These are phyloP conservation scores for Chaetomium cochliodes DNA, from an alignment of 495 filamentous ascomycete species.

Conservation along the genomic window DNA sequence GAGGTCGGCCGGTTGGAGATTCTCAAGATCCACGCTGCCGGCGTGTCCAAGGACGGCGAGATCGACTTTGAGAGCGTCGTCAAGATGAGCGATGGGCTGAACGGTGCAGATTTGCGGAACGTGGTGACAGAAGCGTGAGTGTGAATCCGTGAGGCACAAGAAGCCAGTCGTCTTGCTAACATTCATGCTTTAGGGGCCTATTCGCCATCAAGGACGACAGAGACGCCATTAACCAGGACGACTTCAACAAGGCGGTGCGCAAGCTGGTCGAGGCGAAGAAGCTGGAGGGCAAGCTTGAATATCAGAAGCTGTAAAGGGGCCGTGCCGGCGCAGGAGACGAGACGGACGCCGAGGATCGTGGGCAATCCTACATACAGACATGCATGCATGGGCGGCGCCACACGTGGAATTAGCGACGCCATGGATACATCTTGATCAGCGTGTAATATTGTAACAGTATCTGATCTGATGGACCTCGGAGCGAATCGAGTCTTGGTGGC, in stretches of 20 bases:
- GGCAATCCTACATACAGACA: neutral
- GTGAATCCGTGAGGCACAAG: neutral
- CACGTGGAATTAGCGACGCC: constrained; percentile 6
- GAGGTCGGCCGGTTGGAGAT: constrained; percentile 97
- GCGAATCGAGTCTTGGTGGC: constrained; percentile 2
- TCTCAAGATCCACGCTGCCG: constrained; percentile 92
- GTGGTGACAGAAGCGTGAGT: constrained; percentile 98
- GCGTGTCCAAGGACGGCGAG: constrained; percentile 86
- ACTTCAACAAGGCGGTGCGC: constrained; percentile 97
- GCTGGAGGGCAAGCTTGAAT: constrained; percentile 94
- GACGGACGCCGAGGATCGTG: neutral
- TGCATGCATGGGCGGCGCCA: neutral
- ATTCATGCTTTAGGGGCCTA: constrained; percentile 60
- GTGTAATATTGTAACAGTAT: constrained; percentile 33
- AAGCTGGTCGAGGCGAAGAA: constrained; percentile 99
- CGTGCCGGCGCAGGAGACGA: neutral
- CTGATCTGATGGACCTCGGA: neutral
- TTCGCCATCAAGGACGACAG: constrained; percentile 98
- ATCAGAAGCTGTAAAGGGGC: constrained; percentile 79
- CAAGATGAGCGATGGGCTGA: constrained; percentile 98
- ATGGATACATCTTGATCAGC: constrained; percentile 9
- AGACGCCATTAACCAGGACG: constrained; percentile 94
- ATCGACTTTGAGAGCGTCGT: constrained; percentile 99
- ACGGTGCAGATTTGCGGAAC: constrained; percentile 96
- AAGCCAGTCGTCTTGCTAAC: constrained; percentile 27